Percentiles rank a stretch among this genome's conserved stretches.
These are phyloP conservation scores for Starmerella floricola DNA, from an alignment of 805 yeast genomes.

Conservation along the genomic window DNA sequence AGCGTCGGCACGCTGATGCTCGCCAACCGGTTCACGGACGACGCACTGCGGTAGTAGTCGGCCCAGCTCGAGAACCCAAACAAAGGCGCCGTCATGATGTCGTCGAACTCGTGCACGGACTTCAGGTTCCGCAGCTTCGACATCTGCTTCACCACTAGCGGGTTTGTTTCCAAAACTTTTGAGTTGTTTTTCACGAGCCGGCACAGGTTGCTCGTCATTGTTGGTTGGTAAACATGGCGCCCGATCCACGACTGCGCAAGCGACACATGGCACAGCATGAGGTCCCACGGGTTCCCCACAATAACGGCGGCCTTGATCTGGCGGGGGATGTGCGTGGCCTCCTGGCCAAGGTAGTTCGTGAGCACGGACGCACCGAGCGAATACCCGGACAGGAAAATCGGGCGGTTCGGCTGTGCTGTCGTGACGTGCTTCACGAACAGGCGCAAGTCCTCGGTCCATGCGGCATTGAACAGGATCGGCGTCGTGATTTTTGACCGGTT, in stretches of 20 bases:
- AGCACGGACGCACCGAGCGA: conserved; percentile 68
- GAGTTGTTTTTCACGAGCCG: conserved; percentile 36
- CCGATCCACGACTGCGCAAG: conserved; percentile 37
- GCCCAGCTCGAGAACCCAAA: conserved; percentile 52
- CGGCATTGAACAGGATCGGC: conserved; percentile 57
- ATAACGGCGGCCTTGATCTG: conserved; percentile 44
- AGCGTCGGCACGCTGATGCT: conserved; percentile 52
- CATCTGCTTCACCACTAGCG: conserved; percentile 26
- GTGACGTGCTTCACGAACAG: conserved; percentile 42
- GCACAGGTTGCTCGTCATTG: conserved; percentile 39
- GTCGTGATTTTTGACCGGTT: conserved; percentile 56
- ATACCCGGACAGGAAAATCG: conserved; percentile 59
- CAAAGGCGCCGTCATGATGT: conserved; percentile 48
- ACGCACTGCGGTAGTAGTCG: conserved; percentile 55
- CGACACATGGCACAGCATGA: conserved; percentile 38
- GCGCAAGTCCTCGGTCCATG: conserved; percentile 59
- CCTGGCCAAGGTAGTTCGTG: conserved; percentile 61
- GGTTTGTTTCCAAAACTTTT: conserved; percentile 29
- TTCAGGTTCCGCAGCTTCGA: conserved; percentile 18
- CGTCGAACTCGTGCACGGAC: conserved; percentile 47
- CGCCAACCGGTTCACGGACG: conserved; percentile 42
- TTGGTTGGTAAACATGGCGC: conserved; percentile 37
- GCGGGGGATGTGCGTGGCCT: conserved; percentile 29
- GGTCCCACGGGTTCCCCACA: conserved; percentile 66
- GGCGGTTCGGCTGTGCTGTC: conserved; percentile 45